phyloP scores from a whole-genome alignment of 768 basidiomycete genomes.

The Cubamyces sp. region DNA sequence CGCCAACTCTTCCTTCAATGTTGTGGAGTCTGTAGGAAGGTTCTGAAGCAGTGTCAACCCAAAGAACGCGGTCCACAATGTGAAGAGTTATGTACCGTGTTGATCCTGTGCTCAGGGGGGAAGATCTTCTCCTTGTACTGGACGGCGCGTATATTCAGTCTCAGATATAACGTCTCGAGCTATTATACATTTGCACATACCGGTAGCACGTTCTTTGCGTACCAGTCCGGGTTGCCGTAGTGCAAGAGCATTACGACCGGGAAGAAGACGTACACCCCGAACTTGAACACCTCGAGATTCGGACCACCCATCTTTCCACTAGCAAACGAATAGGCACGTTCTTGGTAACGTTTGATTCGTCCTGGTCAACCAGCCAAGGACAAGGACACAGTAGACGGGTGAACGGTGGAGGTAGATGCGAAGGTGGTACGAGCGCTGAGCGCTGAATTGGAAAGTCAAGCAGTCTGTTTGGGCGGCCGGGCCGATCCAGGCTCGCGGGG shows the following conservation, averaged over 20 bases:
- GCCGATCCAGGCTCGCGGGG: not conserved
- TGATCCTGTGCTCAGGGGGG: constrained; percentile 60
- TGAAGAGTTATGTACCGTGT: constrained; percentile 44
- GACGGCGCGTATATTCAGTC: not conserved
- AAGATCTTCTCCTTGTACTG: constrained; percentile 79
- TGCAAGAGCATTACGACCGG: constrained; percentile 81
- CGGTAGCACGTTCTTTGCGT: constrained; percentile 74
- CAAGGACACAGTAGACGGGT: too few relatives aligned
- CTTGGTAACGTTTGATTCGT: too few relatives aligned
- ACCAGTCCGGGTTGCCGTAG: constrained; percentile 91
- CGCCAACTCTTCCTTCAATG: constrained; percentile 69
- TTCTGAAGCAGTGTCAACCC: constrained; percentile 40
- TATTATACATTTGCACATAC: constrained; percentile 44
- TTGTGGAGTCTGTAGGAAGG: constrained; percentile 67
- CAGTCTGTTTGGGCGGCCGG: not conserved
- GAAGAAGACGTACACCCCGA: constrained; percentile 83
- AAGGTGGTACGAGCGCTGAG: not conserved
- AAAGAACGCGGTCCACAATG: not conserved
- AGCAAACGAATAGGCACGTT: too few relatives aligned
- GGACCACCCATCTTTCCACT: constrained; percentile 62
- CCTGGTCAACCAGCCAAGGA: too few relatives aligned
- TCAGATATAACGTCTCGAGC: not conserved
- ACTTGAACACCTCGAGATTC: constrained; percentile 90
- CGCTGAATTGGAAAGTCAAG: not conserved
- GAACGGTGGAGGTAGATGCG: not conserved